Evolutionary conservation across 2,329 filamentous ascomycete genomes (phyloP), one percentile per base, ranked within the genome.

Genomic region (Epichloe hybrida): DNA sequence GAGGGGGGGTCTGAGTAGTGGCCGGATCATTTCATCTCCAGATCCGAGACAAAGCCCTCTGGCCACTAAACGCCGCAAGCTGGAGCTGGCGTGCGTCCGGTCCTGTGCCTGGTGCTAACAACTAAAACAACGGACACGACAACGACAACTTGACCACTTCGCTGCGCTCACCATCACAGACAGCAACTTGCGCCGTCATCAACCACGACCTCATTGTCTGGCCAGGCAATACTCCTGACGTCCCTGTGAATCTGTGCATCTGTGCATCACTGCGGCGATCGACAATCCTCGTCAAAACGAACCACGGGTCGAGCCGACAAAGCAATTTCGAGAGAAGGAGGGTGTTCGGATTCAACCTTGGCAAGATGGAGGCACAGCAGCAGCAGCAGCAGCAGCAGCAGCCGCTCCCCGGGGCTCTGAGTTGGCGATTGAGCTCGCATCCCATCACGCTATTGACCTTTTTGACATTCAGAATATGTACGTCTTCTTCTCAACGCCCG

Each of bases 371-470:
- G 41, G 37, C 36, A 67, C 78, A 75, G 75, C 77, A 57, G 64
- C 77, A 57, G 17, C 17, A 17, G 17, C 78, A 75, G 75, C 77
- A 57, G 64, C 77, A 57, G 17, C 17, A 17, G 17, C 17, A 17
- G 17, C 17, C 65, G 57, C 58, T 63, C 55, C 65, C 70, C 23
- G 81, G 80, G 67, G 66, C 75, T 49, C 76, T 98, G 69, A 95
- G 88, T 79, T 98, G 93, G 93, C 83, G 88, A 63, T 80, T 98
- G 59, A 95, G 88, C 70, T 89, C 89, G 50, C 93, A 98, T 68
- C 93, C 93, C 55, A 93, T 97, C 63, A 98, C 90, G 4, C 80
- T 96, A 48, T 72, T 95, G 58, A 89, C 84, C 61, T 97, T 69
- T 79, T 79, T 98, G 57, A 80, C 76, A 57, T 96, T 98, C 69